A percentile compares a stretch with the other conserved stretches of the same genome.
Conservation (phyloP, 768 basidiomycete species). For the Amanita pallidorosea region DNA sequence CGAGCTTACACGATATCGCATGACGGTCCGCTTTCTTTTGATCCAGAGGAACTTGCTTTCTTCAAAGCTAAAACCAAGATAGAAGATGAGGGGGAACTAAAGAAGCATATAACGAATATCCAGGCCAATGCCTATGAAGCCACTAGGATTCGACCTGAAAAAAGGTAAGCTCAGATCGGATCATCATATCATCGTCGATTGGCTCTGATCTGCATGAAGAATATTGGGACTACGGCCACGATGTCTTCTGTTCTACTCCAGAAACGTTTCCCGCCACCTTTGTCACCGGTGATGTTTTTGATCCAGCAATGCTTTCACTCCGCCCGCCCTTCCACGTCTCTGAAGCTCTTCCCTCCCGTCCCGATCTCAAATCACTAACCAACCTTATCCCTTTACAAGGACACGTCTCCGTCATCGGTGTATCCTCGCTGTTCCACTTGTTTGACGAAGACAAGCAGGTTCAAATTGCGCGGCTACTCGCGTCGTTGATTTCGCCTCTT, state of each 20-base stretch:
- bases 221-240: conserved; percentile 54
- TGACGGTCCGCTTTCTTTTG: conserved; percentile 7
- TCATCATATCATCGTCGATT: not conserved
- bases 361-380: conserved; percentile 10
- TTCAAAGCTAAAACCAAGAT: conserved; percentile 26
- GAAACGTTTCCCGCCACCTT: conserved; percentile 45
- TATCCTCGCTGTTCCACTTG: conserved; percentile 25
- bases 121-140: conserved; percentile 22
- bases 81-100: conserved; percentile 23
- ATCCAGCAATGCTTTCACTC: conserved; percentile 29
- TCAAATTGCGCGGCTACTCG: conserved; percentile 18
- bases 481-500: conserved; percentile 20
- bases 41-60: conserved; percentile 19
- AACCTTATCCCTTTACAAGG: conserved; percentile 23
- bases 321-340: not conserved
- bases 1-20: too few species aligned
- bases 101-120: conserved; percentile 25
- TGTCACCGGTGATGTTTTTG: conserved; percentile 45
- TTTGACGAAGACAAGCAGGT: conserved; percentile 23
- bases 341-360: not conserved
- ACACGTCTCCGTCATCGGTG: conserved; percentile 34
- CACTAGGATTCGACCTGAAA: too few species aligned
- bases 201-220: conserved; percentile 19
- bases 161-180: too few species aligned
- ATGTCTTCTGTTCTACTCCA: conserved; percentile 42